Evolutionary conservation across 805 yeast genomes (phyloP), one percentile per base, ranked within the genome.

Genomic region (Kregervanrija delftensis): DNA sequence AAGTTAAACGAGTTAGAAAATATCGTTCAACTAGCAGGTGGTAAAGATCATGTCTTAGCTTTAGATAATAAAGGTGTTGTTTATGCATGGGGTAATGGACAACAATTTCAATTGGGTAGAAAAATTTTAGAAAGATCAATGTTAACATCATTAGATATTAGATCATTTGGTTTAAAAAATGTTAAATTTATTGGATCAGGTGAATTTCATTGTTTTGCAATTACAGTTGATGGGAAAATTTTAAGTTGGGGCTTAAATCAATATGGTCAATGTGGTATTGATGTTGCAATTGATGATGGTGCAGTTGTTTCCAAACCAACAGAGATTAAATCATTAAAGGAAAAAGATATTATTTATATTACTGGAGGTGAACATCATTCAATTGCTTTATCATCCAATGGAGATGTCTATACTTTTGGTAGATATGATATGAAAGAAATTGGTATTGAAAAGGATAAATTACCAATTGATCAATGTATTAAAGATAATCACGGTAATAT

Each of bases 81-180:
- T 1, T 88, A 76, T 59, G 90, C 98, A 0, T 93, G 99, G 99
- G 99, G 99, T 53, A 86, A 87, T 61, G 96, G 97, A 22, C 95
- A 90, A 57, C 95, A 87, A 58, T 80, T 73, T 65, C 98, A 93
- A 68, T 72, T 93, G 52, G 99, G 98, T 16, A 77, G 96, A 58
- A 82, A 81, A 57, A 79, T 90, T 17, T 59, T 81, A 65, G 97
- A 79, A 66, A 86, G 86, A 66, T 87, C 81, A 53, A 75, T 85
- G 65, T 74, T 74, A 57, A 75, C 79, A 48, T 78, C 88, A 2
- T 70, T 86, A 43, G 90, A 82, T 49, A 95, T 95, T 39, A 79
- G 89, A 55, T 83, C 84, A 48, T 81, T 90, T 59, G 95, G 96
- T 0, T 72, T 93, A 49, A 83, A 79, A 55, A 79, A 86, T 53